phyloP scores from a whole-genome alignment of 768 basidiomycete species.

The Neoboletus magnificus region DNA sequence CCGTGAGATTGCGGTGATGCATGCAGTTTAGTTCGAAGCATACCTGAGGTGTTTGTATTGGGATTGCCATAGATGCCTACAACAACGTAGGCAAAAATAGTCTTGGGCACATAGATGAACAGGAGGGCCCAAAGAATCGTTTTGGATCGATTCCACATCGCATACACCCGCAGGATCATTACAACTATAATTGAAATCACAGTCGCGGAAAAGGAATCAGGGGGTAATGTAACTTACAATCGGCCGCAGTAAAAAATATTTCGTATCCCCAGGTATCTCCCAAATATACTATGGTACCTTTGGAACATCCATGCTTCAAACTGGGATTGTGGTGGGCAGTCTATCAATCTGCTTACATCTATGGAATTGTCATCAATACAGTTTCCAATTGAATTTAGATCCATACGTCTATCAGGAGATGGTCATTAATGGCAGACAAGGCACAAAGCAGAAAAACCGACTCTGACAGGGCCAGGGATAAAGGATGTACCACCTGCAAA shows the following conservation, averaged over 20 bases:
- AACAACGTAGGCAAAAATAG: not conserved
- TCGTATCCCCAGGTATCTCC: not conserved
- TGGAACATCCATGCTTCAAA: not conserved
- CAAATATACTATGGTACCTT: not conserved
- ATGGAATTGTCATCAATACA: not conserved
- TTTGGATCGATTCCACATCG: too few species aligned
- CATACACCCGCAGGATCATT: too few species aligned
- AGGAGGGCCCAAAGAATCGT: too few species aligned
- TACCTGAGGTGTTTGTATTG: not conserved
- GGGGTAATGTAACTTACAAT: not conserved
- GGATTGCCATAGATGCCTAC: not conserved
- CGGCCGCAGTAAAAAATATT: not conserved
- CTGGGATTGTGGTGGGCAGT: too few species aligned
- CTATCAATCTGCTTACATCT: slow-evolving; percentile 1
- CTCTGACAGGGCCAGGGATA: too few species aligned
- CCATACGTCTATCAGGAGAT: not conserved
- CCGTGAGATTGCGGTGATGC: not conserved
- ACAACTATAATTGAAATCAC: not conserved
- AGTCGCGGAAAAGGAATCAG: too few species aligned
- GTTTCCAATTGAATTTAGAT: not conserved
- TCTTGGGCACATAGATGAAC: not conserved
- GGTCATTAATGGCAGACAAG: not conserved
- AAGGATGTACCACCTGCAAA: too few species aligned
- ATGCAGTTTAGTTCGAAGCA: too few species aligned
- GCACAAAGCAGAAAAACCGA: not conserved